A percentile compares a stretch with the other conserved stretches of the same genome.
Evolutionary conservation across 2,329 filamentous ascomycete genomes (phyloP).

Genomic region (Xylariaceae sp.): DNA sequence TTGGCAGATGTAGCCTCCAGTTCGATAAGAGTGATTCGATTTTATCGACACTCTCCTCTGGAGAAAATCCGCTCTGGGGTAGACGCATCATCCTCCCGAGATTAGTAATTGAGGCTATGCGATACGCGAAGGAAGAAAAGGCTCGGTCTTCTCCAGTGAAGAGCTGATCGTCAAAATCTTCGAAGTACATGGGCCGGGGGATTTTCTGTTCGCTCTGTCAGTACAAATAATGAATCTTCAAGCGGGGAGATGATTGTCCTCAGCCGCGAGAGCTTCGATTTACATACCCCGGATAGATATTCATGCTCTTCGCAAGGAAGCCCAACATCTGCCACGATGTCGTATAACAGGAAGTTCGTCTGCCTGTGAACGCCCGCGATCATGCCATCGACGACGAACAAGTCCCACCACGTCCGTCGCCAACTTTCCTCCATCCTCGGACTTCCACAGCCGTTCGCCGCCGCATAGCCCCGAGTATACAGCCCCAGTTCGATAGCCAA

Average conservation of each 20-base stretch:
- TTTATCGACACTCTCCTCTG: slow-evolving; percentile 46
- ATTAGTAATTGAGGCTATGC: slow-evolving; percentile 74
- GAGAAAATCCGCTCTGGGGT: slow-evolving; percentile 45
- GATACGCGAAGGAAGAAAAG: slow-evolving; percentile 82
- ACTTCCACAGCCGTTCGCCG: slow-evolving; percentile 56
- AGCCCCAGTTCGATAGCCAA: slow-evolving; percentile 72
- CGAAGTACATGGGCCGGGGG: slow-evolving; percentile 55
- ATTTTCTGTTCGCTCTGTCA: slow-evolving; percentile 45
- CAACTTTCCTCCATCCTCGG: slow-evolving; percentile 73
- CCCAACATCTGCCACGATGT: slow-evolving; percentile 60
- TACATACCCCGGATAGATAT: slow-evolving; percentile 55
- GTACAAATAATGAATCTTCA: too few relatives aligned
- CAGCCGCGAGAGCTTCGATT: too few relatives aligned
- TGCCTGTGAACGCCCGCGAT: slow-evolving; percentile 72
- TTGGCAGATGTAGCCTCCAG: slow-evolving; percentile 75
- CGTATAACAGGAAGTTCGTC: slow-evolving; percentile 64
- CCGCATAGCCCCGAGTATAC: slow-evolving; percentile 63
- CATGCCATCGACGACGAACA: slow-evolving; percentile 77
- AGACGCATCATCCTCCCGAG: slow-evolving; percentile 68
- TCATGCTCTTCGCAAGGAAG: slow-evolving; percentile 81
- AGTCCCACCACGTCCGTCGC: slow-evolving; percentile 86
- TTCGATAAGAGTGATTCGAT: slow-evolving; percentile 56
- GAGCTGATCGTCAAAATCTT: slow-evolving; percentile 71
- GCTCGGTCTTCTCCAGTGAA: slow-evolving; percentile 63
- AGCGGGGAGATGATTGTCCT: too few relatives aligned